A percentile compares a stretch with the other conserved stretches of the same genome.
Conservation (phyloP, 371 early-diverging fungal species). For the Circinella umbellata region DNA sequence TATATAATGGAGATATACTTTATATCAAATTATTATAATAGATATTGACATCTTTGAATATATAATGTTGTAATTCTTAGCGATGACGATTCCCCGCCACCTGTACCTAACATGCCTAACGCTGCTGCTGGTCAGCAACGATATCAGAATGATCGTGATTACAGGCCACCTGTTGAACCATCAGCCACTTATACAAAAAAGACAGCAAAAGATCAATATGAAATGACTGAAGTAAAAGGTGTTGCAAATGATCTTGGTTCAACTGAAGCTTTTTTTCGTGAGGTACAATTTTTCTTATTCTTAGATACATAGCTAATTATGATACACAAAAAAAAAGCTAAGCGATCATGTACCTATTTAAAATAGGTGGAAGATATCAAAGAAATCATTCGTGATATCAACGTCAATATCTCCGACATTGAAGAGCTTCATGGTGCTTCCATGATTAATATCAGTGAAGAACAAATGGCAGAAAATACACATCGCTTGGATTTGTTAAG, state of each 20-base stretch:
- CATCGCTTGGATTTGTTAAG: slow-evolving; percentile 73
- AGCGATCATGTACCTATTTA: neutral
- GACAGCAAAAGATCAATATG: slow-evolving; percentile 45
- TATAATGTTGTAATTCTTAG: slow-evolving; percentile 11
- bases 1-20: neutral
- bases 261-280: slow-evolving; percentile 54
- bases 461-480: slow-evolving; percentile 62
- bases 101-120: slow-evolving; percentile 35
- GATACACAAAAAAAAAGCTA: no score
- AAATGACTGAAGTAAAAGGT: slow-evolving; percentile 39
- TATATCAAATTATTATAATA: neutral
- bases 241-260: slow-evolving; percentile 27
- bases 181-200: slow-evolving; percentile 39
- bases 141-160: slow-evolving; percentile 32
- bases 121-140: slow-evolving; percentile 29
- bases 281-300: slow-evolving; percentile 27
- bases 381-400: slow-evolving; percentile 66
- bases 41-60: neutral
- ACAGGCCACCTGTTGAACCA: slow-evolving; percentile 49
- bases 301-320: neutral
- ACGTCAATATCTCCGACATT: slow-evolving; percentile 67
- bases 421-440: slow-evolving; percentile 73
- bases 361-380: slow-evolving; percentile 70
- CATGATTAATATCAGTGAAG: slow-evolving; percentile 72
- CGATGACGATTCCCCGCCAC: slow-evolving; percentile 48